Evolutionary conservation across 768 basidiomycete genomes (phyloP).

Genomic region (Rubroboletus satanas): DNA sequence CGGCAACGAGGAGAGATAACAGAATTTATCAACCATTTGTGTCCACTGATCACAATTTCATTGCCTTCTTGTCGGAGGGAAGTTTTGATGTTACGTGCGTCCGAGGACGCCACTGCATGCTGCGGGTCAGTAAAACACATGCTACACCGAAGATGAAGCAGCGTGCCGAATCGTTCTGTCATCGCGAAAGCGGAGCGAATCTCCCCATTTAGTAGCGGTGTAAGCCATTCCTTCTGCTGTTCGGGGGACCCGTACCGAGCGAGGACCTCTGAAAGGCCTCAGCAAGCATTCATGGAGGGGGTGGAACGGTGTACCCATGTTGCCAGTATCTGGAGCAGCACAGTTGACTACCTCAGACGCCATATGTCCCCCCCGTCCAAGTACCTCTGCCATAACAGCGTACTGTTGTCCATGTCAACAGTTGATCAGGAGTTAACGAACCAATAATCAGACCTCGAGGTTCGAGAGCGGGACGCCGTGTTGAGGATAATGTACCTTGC

Average conservation of each 20-base stretch:
- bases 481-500: constrained; percentile 88
- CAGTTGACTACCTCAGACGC: constrained; percentile 90
- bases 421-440: background rate
- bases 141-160: constrained; percentile 2
- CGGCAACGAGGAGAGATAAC: background rate
- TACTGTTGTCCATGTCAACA: constrained; percentile 51
- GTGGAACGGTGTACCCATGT: constrained; percentile 66
- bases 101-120: constrained; percentile 73
- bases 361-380: constrained; percentile 78
- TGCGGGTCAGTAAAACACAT: constrained; percentile 2
- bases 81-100: constrained; percentile 92
- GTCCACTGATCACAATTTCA: constrained; percentile 90
- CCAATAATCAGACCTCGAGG: constrained; percentile 63
- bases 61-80: constrained; percentile 80
- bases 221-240: constrained; percentile 89
- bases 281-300: background rate
- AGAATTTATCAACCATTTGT: constrained; percentile 72
- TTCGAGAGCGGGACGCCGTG: constrained; percentile 89
- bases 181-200: constrained; percentile 94
- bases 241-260: constrained; percentile 89
- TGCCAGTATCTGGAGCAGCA: constrained; percentile 95
- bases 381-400: constrained; percentile 94
- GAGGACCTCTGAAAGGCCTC: constrained; percentile 71
- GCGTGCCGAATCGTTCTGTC: constrained; percentile 86
- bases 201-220: constrained; percentile 85